Evolutionary conservation across 768 basidiomycete genomes (phyloP).

Genomic region (Tulasnella sp.): DNA sequence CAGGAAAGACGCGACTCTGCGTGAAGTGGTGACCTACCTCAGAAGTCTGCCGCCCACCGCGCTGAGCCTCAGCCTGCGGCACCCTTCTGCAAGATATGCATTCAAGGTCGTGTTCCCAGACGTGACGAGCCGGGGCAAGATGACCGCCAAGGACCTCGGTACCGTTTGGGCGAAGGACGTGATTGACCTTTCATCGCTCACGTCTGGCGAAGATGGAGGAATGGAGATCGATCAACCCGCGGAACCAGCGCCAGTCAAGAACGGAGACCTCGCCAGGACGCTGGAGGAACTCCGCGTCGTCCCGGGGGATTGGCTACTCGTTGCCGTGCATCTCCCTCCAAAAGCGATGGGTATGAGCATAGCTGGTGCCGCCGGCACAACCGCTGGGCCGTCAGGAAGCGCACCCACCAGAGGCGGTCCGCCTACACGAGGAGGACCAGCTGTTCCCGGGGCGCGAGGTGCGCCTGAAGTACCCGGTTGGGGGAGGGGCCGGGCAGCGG

Average conservation of each 20-base stretch:
- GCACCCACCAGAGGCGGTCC: constrained; percentile 34
- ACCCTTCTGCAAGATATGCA: constrained; percentile 70
- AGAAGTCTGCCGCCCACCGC: constrained; percentile 53
- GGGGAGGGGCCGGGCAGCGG: constrained; percentile 27
- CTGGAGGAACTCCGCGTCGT: constrained; percentile 70
- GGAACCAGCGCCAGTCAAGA: neutral
- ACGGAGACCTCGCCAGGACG: constrained; percentile 50
- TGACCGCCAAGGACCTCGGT: constrained; percentile 67
- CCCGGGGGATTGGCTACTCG: constrained; percentile 67
- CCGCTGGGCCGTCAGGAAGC: constrained; percentile 35
- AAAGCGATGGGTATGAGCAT: constrained; percentile 38
- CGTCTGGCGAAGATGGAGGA: constrained; percentile 44
- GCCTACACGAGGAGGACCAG: constrained; percentile 63
- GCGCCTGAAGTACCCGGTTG: neutral
- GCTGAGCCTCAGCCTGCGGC: constrained; percentile 52
- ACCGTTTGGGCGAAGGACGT: constrained; percentile 76
- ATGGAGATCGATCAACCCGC: constrained; percentile 16
- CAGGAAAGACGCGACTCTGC: constrained; percentile 75
- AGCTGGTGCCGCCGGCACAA: constrained; percentile 23
- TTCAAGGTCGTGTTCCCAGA: constrained; percentile 63
- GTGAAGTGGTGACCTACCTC: constrained; percentile 66
- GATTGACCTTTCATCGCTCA: constrained; percentile 43
- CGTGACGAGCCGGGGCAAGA: constrained; percentile 55
- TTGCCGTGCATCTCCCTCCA: constrained; percentile 68
- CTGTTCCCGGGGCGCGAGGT: neutral